A percentile compares a stretch with the other conserved stretches of the same genome.
Evolutionary conservation across 1,284 basidiomycete species (phyloP).

Genomic region (Abortiporus biennis): DNA sequence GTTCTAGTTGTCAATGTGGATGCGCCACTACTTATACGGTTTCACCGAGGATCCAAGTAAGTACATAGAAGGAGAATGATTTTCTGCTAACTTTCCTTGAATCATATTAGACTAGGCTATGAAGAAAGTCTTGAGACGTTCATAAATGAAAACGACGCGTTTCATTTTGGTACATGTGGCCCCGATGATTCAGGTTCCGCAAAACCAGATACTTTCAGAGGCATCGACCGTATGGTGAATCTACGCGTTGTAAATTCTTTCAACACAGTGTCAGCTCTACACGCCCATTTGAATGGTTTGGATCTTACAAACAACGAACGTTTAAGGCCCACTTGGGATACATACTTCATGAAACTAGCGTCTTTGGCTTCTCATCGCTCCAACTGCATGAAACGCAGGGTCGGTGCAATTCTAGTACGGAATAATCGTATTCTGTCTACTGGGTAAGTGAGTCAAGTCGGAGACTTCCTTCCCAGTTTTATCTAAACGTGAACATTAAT

Average conservation of each 20-base stretch:
- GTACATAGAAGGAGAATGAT: conserved; percentile 14
- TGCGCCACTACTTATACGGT: conserved; percentile 69
- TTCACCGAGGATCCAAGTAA: conserved; percentile 44
- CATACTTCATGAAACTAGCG: conserved; percentile 94
- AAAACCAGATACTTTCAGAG: conserved; percentile 25
- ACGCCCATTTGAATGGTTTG: conserved; percentile 60
- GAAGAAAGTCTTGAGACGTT: neutral
- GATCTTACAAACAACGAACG: conserved; percentile 69
- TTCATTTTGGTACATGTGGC: neutral
- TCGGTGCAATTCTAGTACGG: conserved; percentile 88
- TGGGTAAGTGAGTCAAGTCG: conserved; percentile 42
- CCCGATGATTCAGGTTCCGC: neutral
- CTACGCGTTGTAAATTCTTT: conserved; percentile 75
- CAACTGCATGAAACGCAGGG: conserved; percentile 98
- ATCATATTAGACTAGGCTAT: neutral
- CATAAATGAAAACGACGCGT: neutral
- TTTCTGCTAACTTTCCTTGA: neutral
- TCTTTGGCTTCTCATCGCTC: conserved; percentile 81
- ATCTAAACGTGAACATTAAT: neutral
- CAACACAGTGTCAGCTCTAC: conserved; percentile 44
- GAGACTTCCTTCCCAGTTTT: neutral
- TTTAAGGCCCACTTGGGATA: conserved; percentile 86
- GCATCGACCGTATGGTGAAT: conserved; percentile 45
- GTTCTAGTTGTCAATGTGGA: conserved; percentile 87
- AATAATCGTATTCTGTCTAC: conserved; percentile 90